Conservation (phyloP, 139 green algal species). For the Closterium sp. region DNA sequence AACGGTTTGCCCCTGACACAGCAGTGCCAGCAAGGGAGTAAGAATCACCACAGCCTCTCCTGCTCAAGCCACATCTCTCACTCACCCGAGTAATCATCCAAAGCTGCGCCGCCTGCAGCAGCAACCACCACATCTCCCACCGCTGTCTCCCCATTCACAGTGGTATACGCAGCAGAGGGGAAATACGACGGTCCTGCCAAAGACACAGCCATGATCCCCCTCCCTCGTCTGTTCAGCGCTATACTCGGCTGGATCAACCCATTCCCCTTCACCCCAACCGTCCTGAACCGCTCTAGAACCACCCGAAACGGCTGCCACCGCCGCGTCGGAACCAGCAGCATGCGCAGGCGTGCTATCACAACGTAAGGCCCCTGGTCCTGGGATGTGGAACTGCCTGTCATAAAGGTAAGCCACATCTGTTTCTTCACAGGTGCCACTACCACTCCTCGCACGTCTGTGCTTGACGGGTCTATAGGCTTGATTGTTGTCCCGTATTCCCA, state of each 20-base stretch:
- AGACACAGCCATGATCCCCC: too few relatives aligned
- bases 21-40: too few relatives aligned
- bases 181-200: too few relatives aligned
- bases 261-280: neutral
- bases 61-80: too few relatives aligned
- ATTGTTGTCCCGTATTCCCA: neutral
- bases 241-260: neutral
- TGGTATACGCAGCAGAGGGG: too few relatives aligned
- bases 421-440: neutral
- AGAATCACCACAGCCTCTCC: too few relatives aligned
- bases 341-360: neutral
- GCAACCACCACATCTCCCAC: too few relatives aligned
- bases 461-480: neutral
- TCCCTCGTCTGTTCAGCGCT: neutral
- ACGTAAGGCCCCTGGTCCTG: neutral
- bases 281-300: neutral
- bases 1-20: too few relatives aligned
- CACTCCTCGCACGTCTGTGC: neutral
- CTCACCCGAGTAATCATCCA: too few relatives aligned
- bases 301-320: neutral
- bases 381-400: neutral
- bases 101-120: too few relatives aligned
- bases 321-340: neutral
- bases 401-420: neutral
- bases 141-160: too few relatives aligned